These are phyloP conservation scores for Trichophyton verrucosum DNA, from an alignment of 2,329 filamentous ascomycete genomes.

Conservation along the genomic window DNA sequence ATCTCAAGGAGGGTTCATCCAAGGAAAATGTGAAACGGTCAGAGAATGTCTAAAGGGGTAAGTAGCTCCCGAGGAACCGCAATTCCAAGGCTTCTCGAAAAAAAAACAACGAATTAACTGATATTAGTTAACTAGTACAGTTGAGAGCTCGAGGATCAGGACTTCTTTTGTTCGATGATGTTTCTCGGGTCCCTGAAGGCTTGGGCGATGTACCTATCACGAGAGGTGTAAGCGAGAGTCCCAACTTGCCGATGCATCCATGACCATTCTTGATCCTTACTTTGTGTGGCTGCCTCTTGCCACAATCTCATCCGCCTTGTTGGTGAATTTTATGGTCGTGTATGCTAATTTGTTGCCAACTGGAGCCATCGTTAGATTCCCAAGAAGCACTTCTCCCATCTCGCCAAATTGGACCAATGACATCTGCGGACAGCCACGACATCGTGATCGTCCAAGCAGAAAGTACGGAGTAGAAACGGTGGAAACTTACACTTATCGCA, in stretches of 20 bases:
- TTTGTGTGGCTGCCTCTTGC: slow-evolving; percentile 58
- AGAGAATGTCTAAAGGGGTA: background rate
- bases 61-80: background rate
- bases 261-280: slow-evolving; percentile 23
- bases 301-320: slow-evolving; percentile 46
- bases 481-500: slow-evolving; percentile 50
- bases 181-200: slow-evolving; percentile 54
- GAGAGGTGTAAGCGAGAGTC: background rate
- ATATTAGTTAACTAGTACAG: background rate
- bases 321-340: slow-evolving; percentile 50
- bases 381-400: background rate
- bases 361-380: slow-evolving; percentile 16
- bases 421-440: background rate
- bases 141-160: background rate
- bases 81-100: background rate
- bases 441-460: background rate
- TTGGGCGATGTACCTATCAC: slow-evolving; percentile 41
- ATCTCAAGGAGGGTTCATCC: background rate
- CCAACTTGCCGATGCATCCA: background rate
- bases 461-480: background rate
- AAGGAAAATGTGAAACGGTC: background rate
- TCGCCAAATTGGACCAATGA: background rate
- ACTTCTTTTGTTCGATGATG: slow-evolving; percentile 26
- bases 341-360: slow-evolving; percentile 55
- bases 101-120: too few relatives aligned